Conservation (phyloP, 1,139 yeast species). For the Meyerozyma elateridarum region DNA sequence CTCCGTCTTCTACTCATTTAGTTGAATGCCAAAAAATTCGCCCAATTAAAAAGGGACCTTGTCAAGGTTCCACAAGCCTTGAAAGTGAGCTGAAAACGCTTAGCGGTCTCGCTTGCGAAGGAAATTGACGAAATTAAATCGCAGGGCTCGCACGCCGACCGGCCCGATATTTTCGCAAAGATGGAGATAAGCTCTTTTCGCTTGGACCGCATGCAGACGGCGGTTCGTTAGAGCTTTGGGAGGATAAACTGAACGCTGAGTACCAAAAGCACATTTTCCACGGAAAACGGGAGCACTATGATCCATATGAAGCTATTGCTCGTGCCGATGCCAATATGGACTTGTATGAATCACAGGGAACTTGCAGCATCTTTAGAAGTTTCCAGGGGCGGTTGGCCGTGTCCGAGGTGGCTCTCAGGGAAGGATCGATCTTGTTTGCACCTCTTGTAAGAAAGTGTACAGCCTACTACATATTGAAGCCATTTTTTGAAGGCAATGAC, state of each 20-base stretch:
- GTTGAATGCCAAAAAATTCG: conserved; percentile 9
- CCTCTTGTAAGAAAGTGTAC: conserved; percentile 35
- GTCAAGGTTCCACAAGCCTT: conserved; percentile 19
- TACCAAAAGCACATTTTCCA: conserved; percentile 36
- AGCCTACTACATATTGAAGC: conserved; percentile 40
- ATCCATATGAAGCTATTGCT: conserved; percentile 36
- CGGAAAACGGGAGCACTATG: conserved; percentile 46
- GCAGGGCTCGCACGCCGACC: conserved; percentile 14
- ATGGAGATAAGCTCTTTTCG: conserved; percentile 30
- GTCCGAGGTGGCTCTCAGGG: conserved; percentile 32
- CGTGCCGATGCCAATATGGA: conserved; percentile 32
- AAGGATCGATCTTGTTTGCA: conserved; percentile 39
- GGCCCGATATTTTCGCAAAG: conserved; percentile 22
- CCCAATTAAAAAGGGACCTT: conserved; percentile 19
- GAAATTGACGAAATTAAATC: conserved; percentile 17
- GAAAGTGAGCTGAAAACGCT: conserved; percentile 20
- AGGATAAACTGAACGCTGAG: conserved; percentile 34
- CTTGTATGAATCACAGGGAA: conserved; percentile 21
- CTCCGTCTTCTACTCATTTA: conserved; percentile 16
- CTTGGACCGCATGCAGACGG: conserved; percentile 44
- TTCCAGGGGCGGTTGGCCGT: conserved; percentile 49
- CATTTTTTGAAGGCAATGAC: conserved; percentile 33
- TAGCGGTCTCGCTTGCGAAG: conserved; percentile 17
- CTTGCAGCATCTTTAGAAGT: conserved; percentile 37
- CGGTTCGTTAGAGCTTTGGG: conserved; percentile 46